Evolutionary conservation across 306 rosid genomes (phyloP), one percentile per base, ranked within the genome.

Genomic region (Cucurbita argyrosperma): DNA sequence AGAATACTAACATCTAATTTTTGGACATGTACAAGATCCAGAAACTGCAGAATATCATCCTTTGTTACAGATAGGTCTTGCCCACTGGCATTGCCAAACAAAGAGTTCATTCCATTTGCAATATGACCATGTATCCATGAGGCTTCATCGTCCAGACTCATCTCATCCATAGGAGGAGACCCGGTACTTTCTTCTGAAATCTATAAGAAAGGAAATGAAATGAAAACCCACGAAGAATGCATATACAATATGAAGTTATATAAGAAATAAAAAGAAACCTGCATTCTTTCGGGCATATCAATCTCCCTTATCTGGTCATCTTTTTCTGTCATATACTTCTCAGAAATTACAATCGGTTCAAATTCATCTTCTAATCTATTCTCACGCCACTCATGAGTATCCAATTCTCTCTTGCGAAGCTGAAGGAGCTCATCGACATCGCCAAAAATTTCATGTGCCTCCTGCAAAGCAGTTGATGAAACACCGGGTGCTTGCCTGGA

Each of bases 281-380:
- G 99, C 94, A 89, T 91, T 85, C 99, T 94, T 84, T 94, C 99
- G 0, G 99, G 99, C 77, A 87, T 76, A 77, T 94, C 99, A 60
- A 80, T 70, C 82, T 89, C 88, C 83, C 92, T 87, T 77, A 94
- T 88, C 58, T 19, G 89, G 83, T 91, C 92, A 79, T 94, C 99
- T 78, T 85, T 88, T 84, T 85, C 84, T 14, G 97, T 94, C 99
- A 94, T 94, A 71, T 89, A 94, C 84, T 89, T 94, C 79, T 91
- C 97, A 12, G 91, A 85, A 46, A 94, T 85, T 75, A 94, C 81
- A 82, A 80, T 80, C 5, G 99, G 99, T 79, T 94, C 99, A 84
- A 94, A 94, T 80, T 91, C 96, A 82, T 94, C 96, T 81, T 89
- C 99, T 76, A 94, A 88, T 78, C 86, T 94, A 74, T 88, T 81